A percentile compares a stretch with the other conserved stretches of the same genome.
Conservation (phyloP, 805 yeast species). For the Suhomyces vadensis region DNA sequence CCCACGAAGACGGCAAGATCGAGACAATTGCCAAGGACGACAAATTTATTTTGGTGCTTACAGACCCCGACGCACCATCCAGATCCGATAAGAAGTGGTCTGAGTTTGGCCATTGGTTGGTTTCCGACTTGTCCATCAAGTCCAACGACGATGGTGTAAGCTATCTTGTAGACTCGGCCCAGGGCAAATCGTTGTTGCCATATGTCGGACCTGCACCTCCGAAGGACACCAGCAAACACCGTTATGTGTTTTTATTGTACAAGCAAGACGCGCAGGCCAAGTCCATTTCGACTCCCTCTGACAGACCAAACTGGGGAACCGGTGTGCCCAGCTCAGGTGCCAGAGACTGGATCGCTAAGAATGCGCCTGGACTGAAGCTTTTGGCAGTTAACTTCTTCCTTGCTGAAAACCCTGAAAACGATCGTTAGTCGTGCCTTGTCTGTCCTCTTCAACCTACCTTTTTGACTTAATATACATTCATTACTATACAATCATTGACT, state of each 20-base stretch:
- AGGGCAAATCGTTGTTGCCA: constrained; percentile 46
- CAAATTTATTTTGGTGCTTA: constrained; percentile 70
- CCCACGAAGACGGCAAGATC: constrained; percentile 43
- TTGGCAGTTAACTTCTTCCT: constrained; percentile 80
- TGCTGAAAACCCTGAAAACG: constrained; percentile 57
- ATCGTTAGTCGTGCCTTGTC: neutral
- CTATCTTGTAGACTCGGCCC: constrained; percentile 32
- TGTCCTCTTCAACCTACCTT: too few relatives aligned
- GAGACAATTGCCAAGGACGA: constrained; percentile 44
- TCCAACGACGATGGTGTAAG: constrained; percentile 32
- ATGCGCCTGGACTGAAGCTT: constrained; percentile 56
- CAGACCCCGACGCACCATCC: constrained; percentile 95
- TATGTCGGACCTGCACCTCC: constrained; percentile 94
- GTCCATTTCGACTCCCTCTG: constrained; percentile 45
- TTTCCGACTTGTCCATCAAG: constrained; percentile 50
- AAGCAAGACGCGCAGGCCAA: constrained; percentile 56
- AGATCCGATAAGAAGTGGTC: constrained; percentile 83
- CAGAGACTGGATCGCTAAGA: constrained; percentile 65
- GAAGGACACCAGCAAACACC: constrained; percentile 77
- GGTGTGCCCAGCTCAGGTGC: constrained; percentile 80
- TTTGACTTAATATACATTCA: neutral
- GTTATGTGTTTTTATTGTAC: constrained; percentile 76
- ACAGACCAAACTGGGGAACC: constrained; percentile 82
- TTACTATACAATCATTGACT: too few relatives aligned
- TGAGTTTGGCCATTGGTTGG: constrained; percentile 78